Evolutionary conservation across 2,329 filamentous ascomycete genomes (phyloP).

Genomic region (Botrytis sinoallii): DNA sequence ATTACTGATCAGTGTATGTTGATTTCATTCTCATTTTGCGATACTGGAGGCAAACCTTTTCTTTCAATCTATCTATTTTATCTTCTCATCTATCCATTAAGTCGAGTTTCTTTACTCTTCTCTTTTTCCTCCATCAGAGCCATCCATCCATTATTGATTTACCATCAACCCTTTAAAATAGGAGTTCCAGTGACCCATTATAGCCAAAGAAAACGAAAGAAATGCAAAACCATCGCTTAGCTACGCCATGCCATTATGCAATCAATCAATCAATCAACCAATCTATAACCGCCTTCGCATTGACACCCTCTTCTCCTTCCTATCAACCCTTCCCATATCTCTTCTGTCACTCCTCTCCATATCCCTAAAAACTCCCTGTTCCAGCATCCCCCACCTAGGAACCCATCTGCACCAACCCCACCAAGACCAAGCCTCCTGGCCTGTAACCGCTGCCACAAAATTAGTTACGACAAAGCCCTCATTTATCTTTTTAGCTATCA

Average conservation of each 20-base stretch:
- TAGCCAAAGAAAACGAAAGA: constrained; percentile 8
- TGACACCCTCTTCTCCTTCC: too few species aligned
- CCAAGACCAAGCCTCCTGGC: neutral
- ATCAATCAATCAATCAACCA: neutral
- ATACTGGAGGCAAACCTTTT: neutral
- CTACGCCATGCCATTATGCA: neutral
- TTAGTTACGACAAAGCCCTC: constrained; percentile 1
- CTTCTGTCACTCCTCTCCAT: neutral
- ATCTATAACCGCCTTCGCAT: neutral
- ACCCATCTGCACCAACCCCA: constrained; percentile 12
- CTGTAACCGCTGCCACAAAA: neutral
- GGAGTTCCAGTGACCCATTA: neutral
- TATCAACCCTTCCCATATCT: neutral
- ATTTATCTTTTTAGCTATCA: neutral
- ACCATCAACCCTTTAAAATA: neutral
- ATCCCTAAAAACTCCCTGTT: neutral
- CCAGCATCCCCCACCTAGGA: constrained; percentile 11
- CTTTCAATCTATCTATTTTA: neutral
- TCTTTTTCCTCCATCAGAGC: neutral
- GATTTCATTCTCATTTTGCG: neutral
- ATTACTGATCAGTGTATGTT: fast-evolving
- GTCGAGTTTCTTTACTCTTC: neutral
- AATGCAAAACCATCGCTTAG: neutral
- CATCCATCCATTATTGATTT: neutral
- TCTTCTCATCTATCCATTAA: neutral